Evolutionary conservation across 1,284 basidiomycete species (phyloP).

Genomic region (Rugiboletus extremiorientalis): DNA sequence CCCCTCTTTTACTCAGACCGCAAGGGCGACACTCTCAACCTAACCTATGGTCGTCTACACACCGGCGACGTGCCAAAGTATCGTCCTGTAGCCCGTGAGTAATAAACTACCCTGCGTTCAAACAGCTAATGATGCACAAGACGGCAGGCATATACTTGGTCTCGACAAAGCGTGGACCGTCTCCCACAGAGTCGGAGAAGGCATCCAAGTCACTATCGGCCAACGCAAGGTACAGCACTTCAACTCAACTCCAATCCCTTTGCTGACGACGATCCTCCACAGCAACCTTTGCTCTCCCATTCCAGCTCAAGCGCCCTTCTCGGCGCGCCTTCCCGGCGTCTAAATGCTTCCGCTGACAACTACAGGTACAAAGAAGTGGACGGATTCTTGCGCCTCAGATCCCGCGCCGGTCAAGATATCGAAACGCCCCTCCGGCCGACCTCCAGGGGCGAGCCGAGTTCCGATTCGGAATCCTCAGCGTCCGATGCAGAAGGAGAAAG

Average conservation of each 20-base stretch:
- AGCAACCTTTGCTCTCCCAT: slow-evolving; percentile 60
- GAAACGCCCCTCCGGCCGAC: slow-evolving; percentile 53
- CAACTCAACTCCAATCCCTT: neutral
- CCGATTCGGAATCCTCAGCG: slow-evolving; percentile 45
- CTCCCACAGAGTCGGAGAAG: slow-evolving; percentile 49
- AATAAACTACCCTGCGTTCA: slow-evolving; percentile 10
- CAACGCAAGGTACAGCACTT: slow-evolving; percentile 46
- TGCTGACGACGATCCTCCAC: slow-evolving; percentile 9
- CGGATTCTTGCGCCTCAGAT: slow-evolving; percentile 61
- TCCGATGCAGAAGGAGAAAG: slow-evolving; percentile 37
- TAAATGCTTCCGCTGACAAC: slow-evolving; percentile 39
- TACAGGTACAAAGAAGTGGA: slow-evolving; percentile 60
- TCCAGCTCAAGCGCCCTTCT: slow-evolving; percentile 52
- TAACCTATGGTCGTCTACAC: slow-evolving; percentile 69
- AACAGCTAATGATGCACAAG: slow-evolving; percentile 59
- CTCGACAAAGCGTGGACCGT: slow-evolving; percentile 49
- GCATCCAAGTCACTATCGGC: slow-evolving; percentile 58
- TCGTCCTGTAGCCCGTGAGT: slow-evolving; percentile 54
- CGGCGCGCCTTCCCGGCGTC: slow-evolving; percentile 44
- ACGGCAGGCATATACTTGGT: slow-evolving; percentile 63
- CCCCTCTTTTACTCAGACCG: slow-evolving; percentile 62
- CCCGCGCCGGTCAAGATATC: slow-evolving; percentile 33
- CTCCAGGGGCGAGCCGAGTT: slow-evolving; percentile 34
- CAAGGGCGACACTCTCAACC: slow-evolving; percentile 66
- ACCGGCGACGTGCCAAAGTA: slow-evolving; percentile 69